Conservation (phyloP, 1,284 basidiomycete species). For the Ceratobasidium sp. region DNA sequence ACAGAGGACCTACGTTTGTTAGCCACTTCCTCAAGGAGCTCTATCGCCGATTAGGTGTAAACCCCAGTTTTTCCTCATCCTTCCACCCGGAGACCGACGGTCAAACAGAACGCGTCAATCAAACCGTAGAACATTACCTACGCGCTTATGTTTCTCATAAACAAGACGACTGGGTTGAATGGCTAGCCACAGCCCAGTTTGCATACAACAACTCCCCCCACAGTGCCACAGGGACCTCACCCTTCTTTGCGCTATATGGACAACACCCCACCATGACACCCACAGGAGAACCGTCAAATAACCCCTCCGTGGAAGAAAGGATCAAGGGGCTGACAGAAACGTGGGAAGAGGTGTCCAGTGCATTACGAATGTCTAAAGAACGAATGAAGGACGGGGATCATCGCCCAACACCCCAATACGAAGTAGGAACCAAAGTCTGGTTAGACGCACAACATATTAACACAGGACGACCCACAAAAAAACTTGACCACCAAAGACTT, state of each 20-base stretch:
- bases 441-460: constrained; percentile 55
- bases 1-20: constrained; percentile 44
- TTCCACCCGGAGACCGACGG: constrained; percentile 59
- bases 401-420: not conserved
- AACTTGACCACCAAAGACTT: constrained; percentile 56
- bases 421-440: constrained; percentile 48
- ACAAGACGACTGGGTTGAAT: constrained; percentile 52
- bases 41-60: constrained; percentile 43
- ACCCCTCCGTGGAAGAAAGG: not conserved
- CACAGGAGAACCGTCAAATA: not conserved
- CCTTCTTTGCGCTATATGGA: constrained; percentile 62
- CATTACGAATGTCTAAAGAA: constrained; percentile 9
- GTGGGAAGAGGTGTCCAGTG: not conserved
- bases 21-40: constrained; percentile 52
- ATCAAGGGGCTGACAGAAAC: not conserved
- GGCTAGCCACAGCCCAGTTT: too few relatives aligned
- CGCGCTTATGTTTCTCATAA: constrained; percentile 49
- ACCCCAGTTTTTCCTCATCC: constrained; percentile 52
- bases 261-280: constrained; percentile 55
- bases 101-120: constrained; percentile 58
- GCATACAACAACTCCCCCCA: constrained; percentile 49
- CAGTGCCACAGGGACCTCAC: constrained; percentile 53
- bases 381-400: not conserved
- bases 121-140: constrained; percentile 53
- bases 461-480: constrained; percentile 55